Evolutionary conservation across 768 basidiomycete genomes (phyloP), one percentile per base, ranked within the genome.

Genomic region (Artomyces pyxidatus): DNA sequence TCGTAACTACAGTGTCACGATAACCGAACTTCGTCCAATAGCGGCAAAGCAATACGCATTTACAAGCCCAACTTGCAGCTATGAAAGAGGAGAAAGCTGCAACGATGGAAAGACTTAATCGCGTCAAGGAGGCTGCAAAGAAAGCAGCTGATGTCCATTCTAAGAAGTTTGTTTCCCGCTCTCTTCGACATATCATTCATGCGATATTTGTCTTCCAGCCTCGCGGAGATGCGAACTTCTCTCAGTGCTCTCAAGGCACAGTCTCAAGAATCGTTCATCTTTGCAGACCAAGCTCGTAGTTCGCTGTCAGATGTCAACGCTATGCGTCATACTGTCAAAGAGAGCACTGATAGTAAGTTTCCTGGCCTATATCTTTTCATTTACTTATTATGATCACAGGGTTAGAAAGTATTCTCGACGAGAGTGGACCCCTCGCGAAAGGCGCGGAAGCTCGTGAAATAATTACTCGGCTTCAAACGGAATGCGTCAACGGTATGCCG

Each of bases 221-320:
- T 57, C 5, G 26, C 46, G 12, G 53, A 55, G 32, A 45, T 57
- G 41, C 28, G 38, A 26, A 37, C 26, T 35, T 47, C 45, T n/a
- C 42, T 57, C 26, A 17, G 27, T n/a, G 37, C 35, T 42, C 47
- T 57, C 8, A 55, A 51, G 35, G 26, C 53, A n/a, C 55, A 48
- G 46, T 55, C 56, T 16, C 42, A 47, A 12, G 53, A 55, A 22
- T 48, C 26, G 22, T 57, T 57, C 28, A 37, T 44, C 40, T 55
- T 55, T 27, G 56, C 56, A 14, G 27, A 30, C 12, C 35, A 57
- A 11, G 50, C 49, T 35, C 56, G 49, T 19, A 49, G 41, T 9
- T 42, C 43, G 16, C 37, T 57, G 4, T 47, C 50, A 42, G 56
- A 51, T n/a, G 46, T 55, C 11, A 39, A 19, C 12, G 47, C 46